phyloP scores from a whole-genome alignment of 192 early-diverging fungal species.

The Funneliformis mosseae region DNA sequence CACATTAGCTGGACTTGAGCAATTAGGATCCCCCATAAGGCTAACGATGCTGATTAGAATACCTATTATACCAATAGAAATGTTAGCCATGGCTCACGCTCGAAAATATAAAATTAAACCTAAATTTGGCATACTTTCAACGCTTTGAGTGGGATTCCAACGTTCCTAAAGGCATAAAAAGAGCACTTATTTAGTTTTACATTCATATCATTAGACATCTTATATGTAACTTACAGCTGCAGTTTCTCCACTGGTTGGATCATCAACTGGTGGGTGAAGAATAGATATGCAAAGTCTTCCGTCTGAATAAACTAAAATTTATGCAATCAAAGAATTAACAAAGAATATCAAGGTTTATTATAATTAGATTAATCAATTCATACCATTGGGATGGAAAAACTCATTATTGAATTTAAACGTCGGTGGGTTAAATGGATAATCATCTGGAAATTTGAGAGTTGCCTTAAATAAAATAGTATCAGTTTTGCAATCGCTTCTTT shows the following conservation, averaged over 20 bases:
- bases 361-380: background rate
- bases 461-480: conserved; percentile 49
- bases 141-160: conserved; percentile 78
- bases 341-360: background rate
- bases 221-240: conserved; percentile 52
- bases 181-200: background rate
- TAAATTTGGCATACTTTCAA: conserved; percentile 31
- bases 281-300: conserved; percentile 95
- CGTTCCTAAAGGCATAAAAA: conserved; percentile 52
- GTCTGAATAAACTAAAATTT: conserved; percentile 74
- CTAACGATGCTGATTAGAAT: conserved; percentile 53
- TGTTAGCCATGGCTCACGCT: background rate
- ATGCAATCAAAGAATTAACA: conserved; percentile 5
- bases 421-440: conserved; percentile 93
- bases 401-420: conserved; percentile 88
- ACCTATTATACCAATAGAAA: conserved; percentile 33
- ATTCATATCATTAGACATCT: background rate
- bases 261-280: conserved; percentile 92
- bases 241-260: conserved; percentile 79
- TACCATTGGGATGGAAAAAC: conserved; percentile 90
- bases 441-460: conserved; percentile 77
- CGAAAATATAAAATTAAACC: background rate
- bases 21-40: conserved; percentile 51
- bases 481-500: background rate
- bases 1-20: conserved; percentile 57